phyloP scores from a whole-genome alignment of 495 filamentous ascomycete species.

The Echria macrotheca region DNA sequence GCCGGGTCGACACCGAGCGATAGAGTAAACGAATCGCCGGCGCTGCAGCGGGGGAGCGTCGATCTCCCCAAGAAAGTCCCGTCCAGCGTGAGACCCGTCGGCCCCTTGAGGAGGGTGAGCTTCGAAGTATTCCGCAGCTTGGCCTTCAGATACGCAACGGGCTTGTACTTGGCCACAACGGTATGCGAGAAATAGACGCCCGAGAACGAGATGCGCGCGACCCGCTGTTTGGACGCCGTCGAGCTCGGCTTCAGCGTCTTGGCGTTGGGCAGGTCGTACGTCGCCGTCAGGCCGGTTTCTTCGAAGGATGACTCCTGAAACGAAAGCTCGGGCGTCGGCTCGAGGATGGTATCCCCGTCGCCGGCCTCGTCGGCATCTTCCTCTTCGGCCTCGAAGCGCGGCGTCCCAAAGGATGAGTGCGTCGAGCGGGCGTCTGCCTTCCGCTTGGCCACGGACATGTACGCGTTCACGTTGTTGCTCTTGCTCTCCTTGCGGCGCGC shows the following conservation, averaged over 20 bases:
- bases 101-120: slow-evolving; percentile 56
- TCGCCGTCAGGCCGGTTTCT: slow-evolving; percentile 55
- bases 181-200: slow-evolving; percentile 47
- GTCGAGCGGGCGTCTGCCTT: background rate
- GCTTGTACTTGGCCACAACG: slow-evolving; percentile 60
- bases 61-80: slow-evolving; percentile 62
- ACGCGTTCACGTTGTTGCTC: background rate
- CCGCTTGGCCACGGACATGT: background rate
- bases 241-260: slow-evolving; percentile 40
- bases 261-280: slow-evolving; percentile 54
- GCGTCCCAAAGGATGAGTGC: background rate
- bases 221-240: slow-evolving; percentile 43
- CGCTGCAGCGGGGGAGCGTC: slow-evolving; percentile 50
- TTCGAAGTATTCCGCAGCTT: slow-evolving; percentile 54
- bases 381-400: background rate
- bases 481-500: background rate
- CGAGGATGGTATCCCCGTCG: slow-evolving; percentile 25
- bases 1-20: slow-evolving; percentile 61
- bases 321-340: slow-evolving; percentile 25
- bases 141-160: slow-evolving; percentile 61
- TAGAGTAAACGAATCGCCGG: slow-evolving; percentile 56
- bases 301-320: slow-evolving; percentile 42
- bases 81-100: slow-evolving; percentile 61
- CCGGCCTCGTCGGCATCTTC: slow-evolving; percentile 16
- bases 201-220: slow-evolving; percentile 38